Evolutionary conservation across 1,284 basidiomycete genomes (phyloP).

Genomic region (Earliella scabrosa): DNA sequence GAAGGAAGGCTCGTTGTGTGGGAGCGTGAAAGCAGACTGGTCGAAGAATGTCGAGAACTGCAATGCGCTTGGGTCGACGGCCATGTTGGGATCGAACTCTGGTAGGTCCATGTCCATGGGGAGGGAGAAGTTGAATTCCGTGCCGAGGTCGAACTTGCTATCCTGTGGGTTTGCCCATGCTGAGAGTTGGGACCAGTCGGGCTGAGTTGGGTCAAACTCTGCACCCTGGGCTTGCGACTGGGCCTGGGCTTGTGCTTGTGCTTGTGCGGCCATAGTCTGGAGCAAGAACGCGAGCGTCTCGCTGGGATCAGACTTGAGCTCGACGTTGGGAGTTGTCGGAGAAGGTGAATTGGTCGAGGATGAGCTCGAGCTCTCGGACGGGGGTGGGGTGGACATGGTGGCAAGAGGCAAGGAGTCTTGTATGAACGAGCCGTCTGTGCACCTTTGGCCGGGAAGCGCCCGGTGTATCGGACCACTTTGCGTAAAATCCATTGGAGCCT

Average conservation of each 20-base stretch:
- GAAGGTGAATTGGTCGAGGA: constrained; percentile 34
- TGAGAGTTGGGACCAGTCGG: constrained; percentile 58
- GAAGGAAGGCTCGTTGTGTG: constrained; percentile 17
- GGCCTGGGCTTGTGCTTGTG: constrained; percentile 19
- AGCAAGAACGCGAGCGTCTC: constrained; percentile 37
- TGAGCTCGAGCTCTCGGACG: constrained; percentile 32
- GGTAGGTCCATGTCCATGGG: constrained; percentile 59
- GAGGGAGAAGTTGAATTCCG: constrained; percentile 51
- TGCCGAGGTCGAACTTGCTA: constrained; percentile 43
- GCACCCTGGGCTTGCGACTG: not conserved
- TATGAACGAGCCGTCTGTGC: constrained; percentile 12
- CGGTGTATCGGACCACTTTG: constrained; percentile 26
- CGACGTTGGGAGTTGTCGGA: constrained; percentile 26
- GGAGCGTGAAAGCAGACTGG: constrained; percentile 21
- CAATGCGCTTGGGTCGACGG: constrained; percentile 64
- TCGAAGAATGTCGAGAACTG: constrained; percentile 52
- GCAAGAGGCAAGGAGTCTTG: constrained; percentile 18
- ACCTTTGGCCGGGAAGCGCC: constrained; percentile 8
- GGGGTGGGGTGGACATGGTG: constrained; percentile 34
- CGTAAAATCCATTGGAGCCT: constrained; percentile 8
- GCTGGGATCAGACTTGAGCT: constrained; percentile 27
- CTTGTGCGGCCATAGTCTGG: constrained; percentile 32
- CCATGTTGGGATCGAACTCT: constrained; percentile 50
- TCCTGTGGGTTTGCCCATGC: constrained; percentile 45
- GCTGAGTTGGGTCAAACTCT: constrained; percentile 30